phyloP scores from a whole-genome alignment of 257 asterid genomes.

The Primulina eburnea region DNA sequence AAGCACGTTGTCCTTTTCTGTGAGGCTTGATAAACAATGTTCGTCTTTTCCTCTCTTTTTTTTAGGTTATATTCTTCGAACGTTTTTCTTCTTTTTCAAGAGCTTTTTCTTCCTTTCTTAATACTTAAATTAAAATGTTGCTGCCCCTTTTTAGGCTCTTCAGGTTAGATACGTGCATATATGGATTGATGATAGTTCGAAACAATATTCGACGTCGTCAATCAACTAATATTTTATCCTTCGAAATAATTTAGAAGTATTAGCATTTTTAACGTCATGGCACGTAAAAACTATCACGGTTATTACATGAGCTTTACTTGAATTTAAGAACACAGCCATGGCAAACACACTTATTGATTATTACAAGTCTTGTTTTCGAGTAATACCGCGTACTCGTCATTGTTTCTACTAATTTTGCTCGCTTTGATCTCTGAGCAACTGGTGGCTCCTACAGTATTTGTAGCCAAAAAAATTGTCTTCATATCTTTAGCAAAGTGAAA shows the following conservation, averaged over 20 bases:
- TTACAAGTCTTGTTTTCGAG: background rate
- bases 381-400: background rate
- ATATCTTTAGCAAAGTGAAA: background rate
- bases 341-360: background rate
- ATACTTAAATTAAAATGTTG: background rate
- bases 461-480: background rate
- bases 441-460: background rate
- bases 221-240: no score
- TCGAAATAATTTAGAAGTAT: background rate
- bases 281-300: background rate
- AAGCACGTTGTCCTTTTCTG: background rate
- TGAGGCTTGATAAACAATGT: background rate
- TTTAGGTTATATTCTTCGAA: background rate
- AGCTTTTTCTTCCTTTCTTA: background rate
- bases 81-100: background rate
- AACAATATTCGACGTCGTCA: background rate
- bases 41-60: no score
- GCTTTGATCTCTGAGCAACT: background rate
- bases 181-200: background rate
- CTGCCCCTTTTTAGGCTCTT: background rate
- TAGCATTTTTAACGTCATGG: no score
- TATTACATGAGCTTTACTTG: background rate
- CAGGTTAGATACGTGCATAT: background rate
- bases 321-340: background rate
- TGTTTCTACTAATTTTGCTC: background rate